Evolutionary conservation across 768 basidiomycete species (phyloP), one percentile per base, ranked within the genome.

Genomic region (Omphalotus guepiniiformis): DNA sequence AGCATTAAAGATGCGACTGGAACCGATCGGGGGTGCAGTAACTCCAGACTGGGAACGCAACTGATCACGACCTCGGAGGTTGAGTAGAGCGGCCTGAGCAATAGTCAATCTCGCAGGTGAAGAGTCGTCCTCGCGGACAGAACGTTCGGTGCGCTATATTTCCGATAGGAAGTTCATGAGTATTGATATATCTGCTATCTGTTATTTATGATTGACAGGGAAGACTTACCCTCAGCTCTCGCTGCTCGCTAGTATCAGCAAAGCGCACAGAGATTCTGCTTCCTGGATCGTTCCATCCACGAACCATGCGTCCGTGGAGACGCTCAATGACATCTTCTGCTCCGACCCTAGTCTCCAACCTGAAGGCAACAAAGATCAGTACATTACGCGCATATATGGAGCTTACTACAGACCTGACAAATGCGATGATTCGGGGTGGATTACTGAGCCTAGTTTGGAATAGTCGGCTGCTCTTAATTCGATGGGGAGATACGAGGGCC

Each of bases 241-340:
- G 67, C 60, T 90, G 87, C 57, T 89, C 88, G 9, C 74, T 69
- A 7, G 82, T 87, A 58, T 90, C 87, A 12, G 87, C 87, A 57
- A 89, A 89, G 29, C 88, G 72, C 15, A 89, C 88, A 4, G 83
- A 85, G 47, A 90, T 87, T 41, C 88, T 67, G 58, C 85, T 83
- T 13, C 87, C 87, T 9, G 78, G 62, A 51, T 90, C 88, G 51
- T 86, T 78, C 82, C 80, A 85, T 9, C 88, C 88, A 34, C 85
- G 73, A 6, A 91, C 84, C 78, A 87, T 82, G 7, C 85, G 74
- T 5, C 88, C 88, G 59, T 91, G 87, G 23, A 91, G 70, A 23
- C 82, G 76, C 50, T 88, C 85, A 34, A 89, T 80, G 45, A 85
- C 75, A 48, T 90, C 86, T 56, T 88, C 84, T 2, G 88, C 88